Evolutionary conservation across 768 basidiomycete genomes (phyloP), one percentile per base, ranked within the genome.

Genomic region (Candolleomyces efflorescens): DNA sequence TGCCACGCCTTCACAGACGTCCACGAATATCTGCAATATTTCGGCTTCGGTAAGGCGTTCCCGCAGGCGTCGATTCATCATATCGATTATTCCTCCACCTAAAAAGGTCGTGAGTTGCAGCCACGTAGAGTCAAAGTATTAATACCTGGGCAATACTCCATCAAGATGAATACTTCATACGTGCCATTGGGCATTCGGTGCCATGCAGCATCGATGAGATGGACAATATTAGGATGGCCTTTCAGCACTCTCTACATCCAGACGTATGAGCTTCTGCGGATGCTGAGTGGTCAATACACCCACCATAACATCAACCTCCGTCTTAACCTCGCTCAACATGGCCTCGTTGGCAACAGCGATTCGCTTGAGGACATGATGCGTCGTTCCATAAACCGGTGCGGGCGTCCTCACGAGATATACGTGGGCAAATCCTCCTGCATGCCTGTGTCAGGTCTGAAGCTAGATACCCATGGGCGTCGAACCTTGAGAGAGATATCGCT

Each of bases 261-360:
- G n/a, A 39, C 59, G 59, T 66, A 64, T 62, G 26, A 70, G 56
- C 59, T 63, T 73, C 64, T 72, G 52, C 70, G 60, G 58, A 59
- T 67, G 53, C 44, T 47, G 46, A 43, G 20, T 47, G 46, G 51
- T 59, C 38, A 48, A 61, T 17, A 55, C 47, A 66, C 81, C 65
- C 67, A 98, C 97, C 97, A 99, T 99, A 62, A 98, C 92, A 67
- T 98, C 94, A 46, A 99, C 97, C 73, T 99, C 97, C 74, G 90
- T 94, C 79, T 92, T 90, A 44, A 98, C 96, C 65, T 97, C 95
- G 12, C 86, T 82, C 56, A 98, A 83, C 81, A 95, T 92, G 37
- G 81, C 75, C 69, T 98, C 92, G 69, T 88, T 92, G 23, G 91
- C 81, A 46, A 98, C 94, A 20, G 92, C 94, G 60, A 99, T 94